Base-by-base conservation (phyloP, 257 asterid species). In the Henckelia pumila region DNA sequence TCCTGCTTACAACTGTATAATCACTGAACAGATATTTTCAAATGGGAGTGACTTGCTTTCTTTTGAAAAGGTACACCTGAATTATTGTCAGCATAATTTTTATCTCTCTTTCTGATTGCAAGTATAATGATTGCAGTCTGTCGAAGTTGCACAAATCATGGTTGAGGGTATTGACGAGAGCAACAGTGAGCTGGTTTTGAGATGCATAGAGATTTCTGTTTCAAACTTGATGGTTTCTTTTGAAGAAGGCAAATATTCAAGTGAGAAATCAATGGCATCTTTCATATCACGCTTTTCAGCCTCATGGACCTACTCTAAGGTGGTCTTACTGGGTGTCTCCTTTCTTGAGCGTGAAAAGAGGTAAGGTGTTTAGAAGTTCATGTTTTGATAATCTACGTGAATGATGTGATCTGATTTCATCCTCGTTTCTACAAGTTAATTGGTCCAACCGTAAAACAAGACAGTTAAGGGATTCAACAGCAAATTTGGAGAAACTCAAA, bases 121-220 rank as follows among this genome's bases (percentile, higher is more conserved):
- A 37, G 30, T 56, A 32, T 76, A 61, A 78, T 72, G 59, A 57
- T 69, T 69, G 52, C 80, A 93, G 99, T 96, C 97, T 56, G 77
- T 90, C 64, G 99, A 86, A 78, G 78, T 93, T 76, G 90, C 96
- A 65, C 99, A 93, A 80, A 74, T 85, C 70, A 88, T 84, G 92
- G 89, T 84, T 71, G 95, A 93, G 73, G 85, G 84, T 59, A 84
- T 93, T 75, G 93, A 87, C 20, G 81, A 81, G 71, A 76, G 79
- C 74, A 80, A 93, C 59, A 13, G 64, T 37, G 88, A 86, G 73
- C 69, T 82, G 81, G 89, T 88, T 66, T 76, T 73, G 76, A 85
- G 77, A 78, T 90, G 99, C 80, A 74, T 86, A 75, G 96, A 88
- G 56, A 77, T 85, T 19, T 84, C 92, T 69, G 82, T 71, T 63